Percentiles rank a stretch among this genome's conserved stretches.
phyloP scores from a whole-genome alignment of 1,284 basidiomycete species.

The Trichosporon coremiiforme region DNA sequence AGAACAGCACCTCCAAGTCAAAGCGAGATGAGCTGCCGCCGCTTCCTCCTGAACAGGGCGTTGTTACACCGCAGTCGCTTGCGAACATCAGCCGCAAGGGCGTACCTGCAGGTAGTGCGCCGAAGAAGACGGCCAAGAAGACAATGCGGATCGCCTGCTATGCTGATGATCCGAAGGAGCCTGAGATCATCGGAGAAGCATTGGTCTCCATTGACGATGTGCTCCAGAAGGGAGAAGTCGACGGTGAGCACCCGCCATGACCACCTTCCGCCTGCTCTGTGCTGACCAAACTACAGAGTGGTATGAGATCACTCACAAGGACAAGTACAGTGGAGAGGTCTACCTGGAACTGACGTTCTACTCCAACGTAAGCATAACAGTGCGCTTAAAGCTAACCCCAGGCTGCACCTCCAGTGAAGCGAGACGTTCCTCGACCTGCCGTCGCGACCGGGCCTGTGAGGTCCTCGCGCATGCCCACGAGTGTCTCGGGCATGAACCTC shows the following conservation, averaged over 20 bases:
- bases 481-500: conserved; percentile 50
- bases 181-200: conserved; percentile 91
- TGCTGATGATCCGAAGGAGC: conserved; percentile 92
- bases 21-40: conserved; percentile 23
- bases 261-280: background rate
- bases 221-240: conserved; percentile 91
- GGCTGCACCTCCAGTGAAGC: conserved; percentile 50
- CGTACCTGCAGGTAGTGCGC: background rate
- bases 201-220: conserved; percentile 86
- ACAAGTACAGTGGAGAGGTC: conserved; percentile 89
- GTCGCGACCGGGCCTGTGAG: conserved; percentile 24
- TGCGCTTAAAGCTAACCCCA: conserved; percentile 26
- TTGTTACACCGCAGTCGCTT: conserved; percentile 57
- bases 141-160: conserved; percentile 82
- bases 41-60: conserved; percentile 34
- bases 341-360: conserved; percentile 94
- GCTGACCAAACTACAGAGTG: conserved; percentile 67
- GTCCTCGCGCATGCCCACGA: conserved; percentile 36
- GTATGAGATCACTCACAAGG: conserved; percentile 86
- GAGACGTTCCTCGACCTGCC: conserved; percentile 47
- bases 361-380: conserved; percentile 72
- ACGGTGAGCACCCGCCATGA: conserved; percentile 66
- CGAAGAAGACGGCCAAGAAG: conserved; percentile 60
- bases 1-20: conserved; percentile 58
- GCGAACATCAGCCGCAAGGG: conserved; percentile 59